Base-by-base conservation (phyloP, 352 stramenopile species). In the Phytophthora multivora region DNA sequence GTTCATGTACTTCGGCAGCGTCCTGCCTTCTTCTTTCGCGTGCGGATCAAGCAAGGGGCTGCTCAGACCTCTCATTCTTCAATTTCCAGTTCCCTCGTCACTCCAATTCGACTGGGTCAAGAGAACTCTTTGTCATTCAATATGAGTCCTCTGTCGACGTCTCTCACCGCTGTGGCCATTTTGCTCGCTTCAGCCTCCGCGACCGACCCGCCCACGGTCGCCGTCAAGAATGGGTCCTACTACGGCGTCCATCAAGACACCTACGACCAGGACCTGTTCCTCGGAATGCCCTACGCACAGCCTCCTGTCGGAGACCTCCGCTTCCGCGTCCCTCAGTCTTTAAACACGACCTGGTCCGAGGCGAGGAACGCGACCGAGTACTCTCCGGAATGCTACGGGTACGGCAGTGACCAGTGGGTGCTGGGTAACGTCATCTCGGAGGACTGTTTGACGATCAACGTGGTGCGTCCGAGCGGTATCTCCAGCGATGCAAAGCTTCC, bases 331-430 rank as follows among this genome's bases (percentile, higher is more conserved):
- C 61, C 63, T 1, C 10, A 70, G 18, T 36, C 66, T 1, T 28
- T 71, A 12, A 68, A 66, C 42, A 35, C 53, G 16, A 59, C 61
- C 2, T 79, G 66, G 66, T 31, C 54, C 2, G 51, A 68, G 0
- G 6, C 50, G 2, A 61, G 55, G 36, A 45, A 52, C 33, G 79
- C 80, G 12, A 66, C 66, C 2, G 47, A 79, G 43, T 88, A 86
- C 54, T 75, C 72, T 3, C 55, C 69, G 12, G 77, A 69, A 13
- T 69, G 60, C 39, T 69, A 64, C 31, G 60, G 60, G 31, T 69
- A 69, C 38, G 60, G 60, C 19, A 69, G 60, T 15, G 60, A 69
- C 31, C 60, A 69, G 30, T 69, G 60, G 60, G 60, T 69, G 4
- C 21, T 69, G 21, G 60, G 60, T 36, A 68, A 68, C 12, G 40